Percentiles rank a stretch among this genome's conserved stretches.
Conservation (phyloP, 805 yeast species). For the Candida jianshihensis region DNA sequence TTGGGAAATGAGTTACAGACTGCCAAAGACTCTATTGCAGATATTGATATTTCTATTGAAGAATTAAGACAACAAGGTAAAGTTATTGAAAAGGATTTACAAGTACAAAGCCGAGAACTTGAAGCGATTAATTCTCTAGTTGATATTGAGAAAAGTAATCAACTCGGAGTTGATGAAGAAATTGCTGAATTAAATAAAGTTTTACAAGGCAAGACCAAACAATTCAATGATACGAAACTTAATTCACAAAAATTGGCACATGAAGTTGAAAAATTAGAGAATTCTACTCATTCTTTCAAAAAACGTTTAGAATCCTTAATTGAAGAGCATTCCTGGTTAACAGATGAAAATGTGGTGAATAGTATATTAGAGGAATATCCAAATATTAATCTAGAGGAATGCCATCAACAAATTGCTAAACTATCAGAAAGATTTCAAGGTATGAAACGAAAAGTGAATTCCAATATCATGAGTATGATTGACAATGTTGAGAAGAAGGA, state of each 20-base stretch:
- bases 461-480: slow-evolving; percentile 84
- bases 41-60: slow-evolving; percentile 26
- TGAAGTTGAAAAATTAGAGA: slow-evolving; percentile 43
- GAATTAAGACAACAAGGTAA: slow-evolving; percentile 27
- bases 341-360: slow-evolving; percentile 51
- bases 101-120: slow-evolving; percentile 21
- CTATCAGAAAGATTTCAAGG: slow-evolving; percentile 54
- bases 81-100: slow-evolving; percentile 22
- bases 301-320: slow-evolving; percentile 37
- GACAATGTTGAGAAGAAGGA: slow-evolving; percentile 91
- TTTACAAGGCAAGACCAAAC: slow-evolving; percentile 34
- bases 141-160: slow-evolving; percentile 39
- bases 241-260: slow-evolving; percentile 48
- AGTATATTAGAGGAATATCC: slow-evolving; percentile 56
- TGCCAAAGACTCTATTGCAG: slow-evolving; percentile 35
- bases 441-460: slow-evolving; percentile 76
- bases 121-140: slow-evolving; percentile 19
- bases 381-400: slow-evolving; percentile 54
- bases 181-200: slow-evolving; percentile 48
- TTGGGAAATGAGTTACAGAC: slow-evolving; percentile 45
- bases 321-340: slow-evolving; percentile 66
- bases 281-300: slow-evolving; percentile 30
- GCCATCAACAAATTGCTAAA: slow-evolving; percentile 48
- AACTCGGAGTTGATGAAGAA: slow-evolving; percentile 72
- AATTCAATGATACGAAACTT: slow-evolving; percentile 39